These are phyloP conservation scores for Cardamine resedifolia DNA, from an alignment of 345 rosid species.

Conservation along the genomic window DNA sequence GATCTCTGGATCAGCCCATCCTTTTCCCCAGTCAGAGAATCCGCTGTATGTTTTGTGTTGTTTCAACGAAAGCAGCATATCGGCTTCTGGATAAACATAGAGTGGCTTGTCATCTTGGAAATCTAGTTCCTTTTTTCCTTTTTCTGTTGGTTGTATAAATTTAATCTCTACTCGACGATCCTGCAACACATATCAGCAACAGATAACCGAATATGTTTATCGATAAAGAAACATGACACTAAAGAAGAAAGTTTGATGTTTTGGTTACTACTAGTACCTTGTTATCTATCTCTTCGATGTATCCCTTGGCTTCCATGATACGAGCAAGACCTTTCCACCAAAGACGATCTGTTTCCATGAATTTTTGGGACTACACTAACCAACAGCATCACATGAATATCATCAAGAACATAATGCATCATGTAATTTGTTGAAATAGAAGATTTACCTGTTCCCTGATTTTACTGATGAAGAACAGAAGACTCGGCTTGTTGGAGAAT, in stretches of 20 bases:
- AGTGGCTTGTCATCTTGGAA: conserved; percentile 43
- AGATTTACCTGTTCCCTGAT: conserved; percentile 68
- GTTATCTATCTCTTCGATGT: conserved; percentile 60
- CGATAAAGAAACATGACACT: background rate
- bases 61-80: conserved; percentile 60
- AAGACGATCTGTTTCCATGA: conserved; percentile 50
- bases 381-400: conserved; percentile 29
- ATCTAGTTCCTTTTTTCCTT: conserved; percentile 56
- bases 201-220: background rate
- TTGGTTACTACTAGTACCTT: conserved; percentile 44
- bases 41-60: conserved; percentile 43
- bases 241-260: background rate
- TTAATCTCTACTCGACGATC: conserved; percentile 68
- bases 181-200: conserved; percentile 43
- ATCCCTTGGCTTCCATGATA: conserved; percentile 71
- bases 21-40: conserved; percentile 77
- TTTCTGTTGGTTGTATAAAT: conserved; percentile 55
- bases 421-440: background rate
- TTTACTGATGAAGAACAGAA: conserved; percentile 54
- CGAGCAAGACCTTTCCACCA: conserved; percentile 97
- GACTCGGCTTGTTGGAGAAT: conserved; percentile 51
- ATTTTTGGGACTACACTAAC: conserved; percentile 53
- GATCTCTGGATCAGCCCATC: conserved; percentile 93
- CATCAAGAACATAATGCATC: conserved; percentile 21
- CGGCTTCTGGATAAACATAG: conserved; percentile 70